phyloP scores from a whole-genome alignment of 2,329 filamentous ascomycete species.

The Fusarium acutatum region DNA sequence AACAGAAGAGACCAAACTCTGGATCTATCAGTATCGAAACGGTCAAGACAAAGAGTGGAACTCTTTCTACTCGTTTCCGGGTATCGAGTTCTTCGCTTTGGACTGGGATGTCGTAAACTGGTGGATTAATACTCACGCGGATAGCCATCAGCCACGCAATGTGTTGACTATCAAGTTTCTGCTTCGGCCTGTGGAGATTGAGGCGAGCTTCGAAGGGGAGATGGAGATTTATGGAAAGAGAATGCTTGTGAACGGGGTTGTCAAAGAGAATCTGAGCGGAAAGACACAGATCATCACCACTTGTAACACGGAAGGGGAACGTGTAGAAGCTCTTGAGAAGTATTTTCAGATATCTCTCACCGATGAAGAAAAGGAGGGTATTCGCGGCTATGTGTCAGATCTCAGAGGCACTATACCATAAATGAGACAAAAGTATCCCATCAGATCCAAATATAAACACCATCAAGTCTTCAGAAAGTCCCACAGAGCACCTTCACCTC shows the following conservation, averaged over 20 bases:
- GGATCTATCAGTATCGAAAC: constrained; percentile 71
- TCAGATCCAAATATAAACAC: background rate
- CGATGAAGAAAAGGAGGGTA: constrained; percentile 32
- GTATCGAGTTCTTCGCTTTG: constrained; percentile 63
- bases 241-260: constrained; percentile 35
- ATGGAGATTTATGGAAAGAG: constrained; percentile 36
- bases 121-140: constrained; percentile 57
- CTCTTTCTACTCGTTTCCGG: constrained; percentile 71
- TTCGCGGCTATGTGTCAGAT: constrained; percentile 18
- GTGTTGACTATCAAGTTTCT: constrained; percentile 64
- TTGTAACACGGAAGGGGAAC: constrained; percentile 57
- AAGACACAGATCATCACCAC: constrained; percentile 20
- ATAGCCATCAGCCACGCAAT: constrained; percentile 62
- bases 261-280: constrained; percentile 31
- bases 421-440: background rate
- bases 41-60: constrained; percentile 61
- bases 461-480: constrained; percentile 38
- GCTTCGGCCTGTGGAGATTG: constrained; percentile 49
- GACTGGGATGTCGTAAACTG: constrained; percentile 70
- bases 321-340: constrained; percentile 55
- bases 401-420: background rate
- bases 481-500: constrained; percentile 43
- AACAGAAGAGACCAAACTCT: constrained; percentile 56
- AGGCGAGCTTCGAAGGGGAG: constrained; percentile 42
- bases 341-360: constrained; percentile 59